Base-by-base conservation (phyloP, 2,329 filamentous ascomycete species). In the Macroventuria anomochaeta region DNA sequence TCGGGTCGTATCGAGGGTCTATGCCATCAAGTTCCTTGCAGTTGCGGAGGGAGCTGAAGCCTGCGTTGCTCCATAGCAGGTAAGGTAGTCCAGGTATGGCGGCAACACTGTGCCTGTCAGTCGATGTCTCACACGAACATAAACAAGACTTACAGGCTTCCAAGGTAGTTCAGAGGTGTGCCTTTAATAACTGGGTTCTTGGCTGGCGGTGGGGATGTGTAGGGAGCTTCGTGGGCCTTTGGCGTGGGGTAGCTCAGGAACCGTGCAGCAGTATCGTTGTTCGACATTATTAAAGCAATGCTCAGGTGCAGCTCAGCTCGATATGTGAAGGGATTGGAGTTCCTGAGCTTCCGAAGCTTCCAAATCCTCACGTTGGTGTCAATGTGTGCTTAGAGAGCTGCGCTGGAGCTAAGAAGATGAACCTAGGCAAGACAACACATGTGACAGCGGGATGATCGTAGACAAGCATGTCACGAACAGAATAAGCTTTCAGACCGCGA, bases 181-280 rank as follows among this genome's bases (percentile, higher is more conserved):
- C 91, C 91, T 49, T 87, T 81, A 58, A 96, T 77, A 1, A 85
- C 81, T 0, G 91, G 90, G 69, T 93, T 92, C 33, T 83, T 80
- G 57, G 65, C 55, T n/a, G 67, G 59, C 5, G 71, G 69, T 4
- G 73, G 71, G 15, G 65, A 59, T 55, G 67, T 55, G 62, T 74
- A 77, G 2, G 69, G 64, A 28, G 72, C 57, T 25, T 75, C 65
- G 43, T 62, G 61, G 8, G 63, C 58, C 40, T 62, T 66, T 15
- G 73, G 67, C 2, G 58, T 59, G 12, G 75, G 75, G 47, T 76
- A 76, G 49, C 74, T 71, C 57, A 71, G 59, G 59, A 71, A 73
- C 42, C 55, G 59, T 31, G 60, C 55, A 37, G 57, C 53, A 21
- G 62, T 36, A 44, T 60, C 36, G 32, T 42, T 53, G 31, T 41